These are phyloP conservation scores for Apocynum venetum DNA, from an alignment of 257 asterid genomes.

Conservation along the genomic window DNA sequence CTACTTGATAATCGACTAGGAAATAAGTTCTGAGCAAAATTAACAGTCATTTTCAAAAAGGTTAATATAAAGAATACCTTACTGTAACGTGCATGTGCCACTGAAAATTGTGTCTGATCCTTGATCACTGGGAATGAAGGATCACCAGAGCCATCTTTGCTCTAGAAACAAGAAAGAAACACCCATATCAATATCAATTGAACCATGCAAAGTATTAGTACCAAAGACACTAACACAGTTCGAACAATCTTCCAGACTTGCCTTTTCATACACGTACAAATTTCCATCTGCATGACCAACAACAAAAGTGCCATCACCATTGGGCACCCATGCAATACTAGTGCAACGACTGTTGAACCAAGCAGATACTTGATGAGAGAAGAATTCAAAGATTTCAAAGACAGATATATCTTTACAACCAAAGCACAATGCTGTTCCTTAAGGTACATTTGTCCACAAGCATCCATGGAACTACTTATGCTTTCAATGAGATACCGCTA, in stretches of 20 bases:
- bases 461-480: not conserved
- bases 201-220: not conserved
- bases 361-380: conserved; percentile 21
- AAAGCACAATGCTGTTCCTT: not conserved
- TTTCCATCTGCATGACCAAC: conserved; percentile 96
- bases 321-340: conserved; percentile 89
- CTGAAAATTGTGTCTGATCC: conserved; percentile 94
- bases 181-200: not conserved
- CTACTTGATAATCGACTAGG: not conserved
- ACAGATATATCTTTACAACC: not conserved
- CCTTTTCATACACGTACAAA: conserved; percentile 88
- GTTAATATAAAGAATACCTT: conserved; percentile 49
- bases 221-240: not conserved
- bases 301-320: conserved; percentile 82
- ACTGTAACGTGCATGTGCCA: conserved; percentile 92
- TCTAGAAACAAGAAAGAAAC: conserved; percentile 40
- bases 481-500: not conserved
- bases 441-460: not conserved
- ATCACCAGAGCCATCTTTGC: conserved; percentile 90
- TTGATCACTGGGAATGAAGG: conserved; percentile 90
- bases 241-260: conserved; percentile 37
- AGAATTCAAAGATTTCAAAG: not conserved
- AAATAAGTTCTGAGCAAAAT: conserved; percentile 1
- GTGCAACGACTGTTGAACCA: conserved; percentile 79
- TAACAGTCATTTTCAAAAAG: not conserved